Evolutionary conservation across 306 rosid species (phyloP).

Genomic region (Sechiopsis laciniata): DNA sequence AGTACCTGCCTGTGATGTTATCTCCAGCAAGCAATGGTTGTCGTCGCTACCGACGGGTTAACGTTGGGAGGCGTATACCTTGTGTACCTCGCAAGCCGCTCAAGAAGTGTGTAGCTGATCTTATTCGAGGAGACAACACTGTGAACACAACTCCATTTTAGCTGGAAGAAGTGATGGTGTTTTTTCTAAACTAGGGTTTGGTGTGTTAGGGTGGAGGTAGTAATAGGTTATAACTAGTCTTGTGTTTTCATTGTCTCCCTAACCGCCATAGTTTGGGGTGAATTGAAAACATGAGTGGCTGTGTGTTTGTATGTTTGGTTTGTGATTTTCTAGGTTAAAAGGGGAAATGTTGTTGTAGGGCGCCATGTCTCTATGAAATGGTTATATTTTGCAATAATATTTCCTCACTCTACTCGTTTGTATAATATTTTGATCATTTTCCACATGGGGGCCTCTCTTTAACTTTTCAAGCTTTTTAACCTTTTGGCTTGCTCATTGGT

Average conservation of each 20-base stretch:
- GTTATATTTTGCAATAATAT: constrained; percentile 1
- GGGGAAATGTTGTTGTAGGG: neutral
- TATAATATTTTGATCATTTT: neutral
- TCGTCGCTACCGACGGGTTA: neutral
- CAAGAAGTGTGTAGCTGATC: neutral
- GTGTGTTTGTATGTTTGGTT: neutral
- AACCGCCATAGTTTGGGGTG: constrained; percentile 25
- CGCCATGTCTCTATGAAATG: neutral
- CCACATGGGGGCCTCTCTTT: neutral
- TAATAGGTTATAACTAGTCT: neutral
- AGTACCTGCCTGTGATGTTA: constrained; percentile 34
- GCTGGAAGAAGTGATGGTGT: neutral
- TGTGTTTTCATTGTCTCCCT: constrained; percentile 30
- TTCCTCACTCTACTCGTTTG: neutral
- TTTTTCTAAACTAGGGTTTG: neutral
- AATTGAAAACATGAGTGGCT: constrained; percentile 28
- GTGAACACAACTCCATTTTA: no score
- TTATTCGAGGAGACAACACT: neutral
- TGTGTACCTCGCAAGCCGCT: constrained; percentile 20
- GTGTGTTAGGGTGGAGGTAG: neutral
- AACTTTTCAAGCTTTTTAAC: neutral
- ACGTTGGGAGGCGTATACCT: constrained; percentile 23
- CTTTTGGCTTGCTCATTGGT: neutral
- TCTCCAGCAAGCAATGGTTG: constrained; percentile 39
- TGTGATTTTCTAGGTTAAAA: neutral